Percentiles rank a stretch among this genome's conserved stretches.
These are phyloP conservation scores for Bromus sterilis DNA, from an alignment of 176 grass and related monocot species.

Conservation along the genomic window DNA sequence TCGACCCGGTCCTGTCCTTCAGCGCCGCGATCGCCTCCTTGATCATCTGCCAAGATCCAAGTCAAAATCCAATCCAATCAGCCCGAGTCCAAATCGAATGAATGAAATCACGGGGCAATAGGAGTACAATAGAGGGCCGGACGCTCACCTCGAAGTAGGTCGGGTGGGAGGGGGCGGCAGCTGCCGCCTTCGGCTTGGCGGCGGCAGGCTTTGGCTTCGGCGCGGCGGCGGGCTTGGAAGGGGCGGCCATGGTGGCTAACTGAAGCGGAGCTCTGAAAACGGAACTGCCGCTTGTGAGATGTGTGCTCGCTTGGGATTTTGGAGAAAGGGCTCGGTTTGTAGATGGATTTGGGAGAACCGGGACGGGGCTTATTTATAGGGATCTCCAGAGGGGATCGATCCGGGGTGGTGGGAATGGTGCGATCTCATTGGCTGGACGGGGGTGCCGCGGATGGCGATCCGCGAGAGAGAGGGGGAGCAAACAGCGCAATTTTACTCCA, in stretches of 20 bases:
- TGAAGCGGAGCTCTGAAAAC: background rate
- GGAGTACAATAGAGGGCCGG: too few relatives aligned
- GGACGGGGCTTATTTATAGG: background rate
- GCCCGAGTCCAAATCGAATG: background rate
- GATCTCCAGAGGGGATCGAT: background rate
- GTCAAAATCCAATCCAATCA: background rate
- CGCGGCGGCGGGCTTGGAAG: background rate
- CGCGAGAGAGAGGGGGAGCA: background rate
- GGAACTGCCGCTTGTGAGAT: background rate
- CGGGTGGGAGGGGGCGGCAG: conserved; percentile 32
- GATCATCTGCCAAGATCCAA: conserved; percentile 59
- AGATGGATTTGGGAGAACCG: background rate
- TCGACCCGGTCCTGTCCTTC: conserved; percentile 83
- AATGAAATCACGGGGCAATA: background rate
- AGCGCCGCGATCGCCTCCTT: conserved; percentile 68
- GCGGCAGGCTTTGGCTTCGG: conserved; percentile 34
- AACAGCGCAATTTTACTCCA: background rate
- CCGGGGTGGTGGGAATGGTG: background rate
- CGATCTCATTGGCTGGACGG: conserved; percentile 1
- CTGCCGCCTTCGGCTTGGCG: conserved; percentile 31
- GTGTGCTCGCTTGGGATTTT: background rate
- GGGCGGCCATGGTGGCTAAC: conserved; percentile 25
- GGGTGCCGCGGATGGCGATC: background rate
- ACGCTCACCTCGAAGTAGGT: conserved; percentile 48
- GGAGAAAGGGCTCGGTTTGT: background rate